A percentile compares a stretch with the other conserved stretches of the same genome.
phyloP scores from a whole-genome alignment of 257 asterid species.

The Lycium barbarum region DNA sequence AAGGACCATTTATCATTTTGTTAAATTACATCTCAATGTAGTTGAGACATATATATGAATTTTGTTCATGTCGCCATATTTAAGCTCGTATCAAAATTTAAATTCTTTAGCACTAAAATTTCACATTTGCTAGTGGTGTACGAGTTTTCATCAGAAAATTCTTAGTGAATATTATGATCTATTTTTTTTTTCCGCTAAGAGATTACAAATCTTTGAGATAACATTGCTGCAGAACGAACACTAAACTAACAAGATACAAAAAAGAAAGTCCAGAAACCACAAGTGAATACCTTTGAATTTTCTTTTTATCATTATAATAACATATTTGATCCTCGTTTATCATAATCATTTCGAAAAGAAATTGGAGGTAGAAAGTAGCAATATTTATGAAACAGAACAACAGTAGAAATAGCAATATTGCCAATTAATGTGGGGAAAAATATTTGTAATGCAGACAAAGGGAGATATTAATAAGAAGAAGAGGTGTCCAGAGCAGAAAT shows the following conservation, averaged over 20 bases:
- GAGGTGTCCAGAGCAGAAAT: slow-evolving; percentile 30
- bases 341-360: background rate
- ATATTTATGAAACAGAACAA: background rate
- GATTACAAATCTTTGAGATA: too few relatives aligned
- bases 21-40: background rate
- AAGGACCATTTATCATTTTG: background rate
- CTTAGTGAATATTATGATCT: too few relatives aligned
- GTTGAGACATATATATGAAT: background rate
- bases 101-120: background rate
- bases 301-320: too few relatives aligned
- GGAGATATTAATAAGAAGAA: slow-evolving; percentile 13
- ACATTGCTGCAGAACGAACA: background rate
- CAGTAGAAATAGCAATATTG: too few relatives aligned
- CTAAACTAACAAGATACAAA: background rate
- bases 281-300: background rate
- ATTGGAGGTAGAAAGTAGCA: background rate
- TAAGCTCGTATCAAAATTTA: background rate
- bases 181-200: too few relatives aligned
- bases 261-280: too few relatives aligned
- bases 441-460: slow-evolving; percentile 23
- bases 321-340: background rate
- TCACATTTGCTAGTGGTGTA: background rate
- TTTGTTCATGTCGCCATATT: background rate
- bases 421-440: too few relatives aligned
- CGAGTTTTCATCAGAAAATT: background rate